Base-by-base conservation (phyloP, 345 rosid species). In the Anastatica hierochuntica region DNA sequence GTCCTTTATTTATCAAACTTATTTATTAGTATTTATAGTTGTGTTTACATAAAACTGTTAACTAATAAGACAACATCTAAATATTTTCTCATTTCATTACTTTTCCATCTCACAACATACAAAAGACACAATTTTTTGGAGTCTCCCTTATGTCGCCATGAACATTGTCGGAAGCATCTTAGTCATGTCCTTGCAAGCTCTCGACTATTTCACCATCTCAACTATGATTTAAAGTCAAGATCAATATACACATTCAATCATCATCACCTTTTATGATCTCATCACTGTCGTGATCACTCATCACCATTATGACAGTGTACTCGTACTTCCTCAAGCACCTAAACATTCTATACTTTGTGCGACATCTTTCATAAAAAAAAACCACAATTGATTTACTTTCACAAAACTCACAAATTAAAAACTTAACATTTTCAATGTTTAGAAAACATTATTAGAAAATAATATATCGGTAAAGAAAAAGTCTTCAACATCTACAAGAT, bases 221-320 rank as follows among this genome's bases (percentile, higher is more conserved):
- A 80, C 63, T 80, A 81, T 10, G 77, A 69, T 64, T 57, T 71
- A 21, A 80, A 77, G 15, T 80, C 80, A 56, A 72, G 60, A 27
- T 80, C 86, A 20, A 80, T 54, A 69, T 16, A 80, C 27, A 47
- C 83, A 75, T 42, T 53, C 34, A 3, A 21, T 21, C 24, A 21
- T 0, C 24, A 21, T 1, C 29, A 11, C 33, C 31, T 51, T 36
- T 49, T 24, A n/a, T 35, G 10, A 15, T 37, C 41, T 21, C 53
- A 53, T 35, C 62, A 21, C 51, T 62, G 53, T 19, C 43, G 21
- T n/a, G 18, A 2, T 33, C 56, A 34, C 37, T 40, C 34, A 14
- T 14, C 36, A 56, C 47, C 57, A 53, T 67, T 26, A 80, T 75
- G 24, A 75, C 78, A 41, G 77, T 66, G 9, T 70, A 80, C 60